These are phyloP conservation scores for Fusarium armeniacum DNA, from an alignment of 2,329 filamentous ascomycete genomes.

Conservation along the genomic window DNA sequence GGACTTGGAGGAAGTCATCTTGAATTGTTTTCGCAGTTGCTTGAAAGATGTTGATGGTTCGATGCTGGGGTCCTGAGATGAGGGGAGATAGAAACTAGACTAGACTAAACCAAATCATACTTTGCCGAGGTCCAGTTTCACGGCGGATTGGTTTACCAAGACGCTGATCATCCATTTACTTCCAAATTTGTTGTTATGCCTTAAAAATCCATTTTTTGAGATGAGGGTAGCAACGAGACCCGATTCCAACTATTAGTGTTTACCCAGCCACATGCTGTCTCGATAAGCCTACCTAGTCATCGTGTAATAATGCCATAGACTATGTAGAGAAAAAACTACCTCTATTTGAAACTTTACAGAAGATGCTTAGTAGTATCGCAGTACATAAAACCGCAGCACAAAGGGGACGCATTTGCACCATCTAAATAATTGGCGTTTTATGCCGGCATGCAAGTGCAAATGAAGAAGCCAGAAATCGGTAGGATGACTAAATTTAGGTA, in stretches of 20 bases:
- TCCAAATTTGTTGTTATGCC: neutral
- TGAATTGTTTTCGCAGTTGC: neutral
- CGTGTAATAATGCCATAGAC: too few species aligned
- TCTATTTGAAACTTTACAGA: accelerated
- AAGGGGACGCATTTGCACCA: neutral
- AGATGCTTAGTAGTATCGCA: neutral
- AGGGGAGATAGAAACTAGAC: neutral
- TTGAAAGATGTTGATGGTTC: neutral
- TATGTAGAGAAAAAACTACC: neutral
- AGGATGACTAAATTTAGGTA: neutral
- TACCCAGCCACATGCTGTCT: too few species aligned
- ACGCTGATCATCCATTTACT: neutral
- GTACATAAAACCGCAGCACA: neutral
- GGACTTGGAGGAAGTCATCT: neutral
- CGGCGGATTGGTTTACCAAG: neutral
- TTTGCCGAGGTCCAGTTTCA: neutral
- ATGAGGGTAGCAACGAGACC: neutral
- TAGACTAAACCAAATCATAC: neutral
- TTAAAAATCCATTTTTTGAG: neutral
- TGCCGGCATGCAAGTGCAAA: neutral
- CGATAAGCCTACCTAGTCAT: too few species aligned
- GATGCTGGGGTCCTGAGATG: neutral
- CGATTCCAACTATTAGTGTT: neutral
- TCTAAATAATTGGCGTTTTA: neutral
- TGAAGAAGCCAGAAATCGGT: neutral